Conservation (phyloP, 176 grass and related monocot genomes). For the Oryza glumipatula region DNA sequence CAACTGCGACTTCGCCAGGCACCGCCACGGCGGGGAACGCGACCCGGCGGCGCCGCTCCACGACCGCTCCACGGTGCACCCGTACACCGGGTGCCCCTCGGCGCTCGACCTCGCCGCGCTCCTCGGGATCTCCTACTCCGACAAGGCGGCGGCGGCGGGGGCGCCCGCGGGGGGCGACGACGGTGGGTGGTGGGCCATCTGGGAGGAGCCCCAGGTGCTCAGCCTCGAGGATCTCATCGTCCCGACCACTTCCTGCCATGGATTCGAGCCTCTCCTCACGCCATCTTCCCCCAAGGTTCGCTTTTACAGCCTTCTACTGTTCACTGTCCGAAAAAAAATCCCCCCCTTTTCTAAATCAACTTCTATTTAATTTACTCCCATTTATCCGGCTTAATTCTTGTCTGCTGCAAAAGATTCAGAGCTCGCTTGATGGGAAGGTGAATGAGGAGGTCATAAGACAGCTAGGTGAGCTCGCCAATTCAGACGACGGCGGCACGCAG, state of each 20-base stretch:
- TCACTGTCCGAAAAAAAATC: background rate
- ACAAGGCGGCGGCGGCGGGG: slow-evolving; percentile 29
- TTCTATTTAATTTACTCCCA: background rate
- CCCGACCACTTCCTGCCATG: slow-evolving; percentile 80
- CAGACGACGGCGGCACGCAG: slow-evolving; percentile 34
- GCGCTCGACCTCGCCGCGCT: slow-evolving; percentile 50
- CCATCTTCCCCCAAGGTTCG: slow-evolving; percentile 71
- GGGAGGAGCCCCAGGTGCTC: slow-evolving; percentile 75
- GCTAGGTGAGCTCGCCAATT: slow-evolving; percentile 59
- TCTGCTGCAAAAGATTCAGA: slow-evolving; percentile 41
- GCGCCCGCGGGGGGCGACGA: background rate
- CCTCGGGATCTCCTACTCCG: slow-evolving; percentile 55
- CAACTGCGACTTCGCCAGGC: slow-evolving; percentile 82
- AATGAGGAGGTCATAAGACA: slow-evolving; percentile 74
- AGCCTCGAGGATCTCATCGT: slow-evolving; percentile 86
- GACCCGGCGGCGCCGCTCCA: slow-evolving; percentile 17
- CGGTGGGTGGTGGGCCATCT: slow-evolving; percentile 48
- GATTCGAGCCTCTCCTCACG: slow-evolving; percentile 74
- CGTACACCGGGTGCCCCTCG: slow-evolving; percentile 42
- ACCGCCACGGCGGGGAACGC: background rate
- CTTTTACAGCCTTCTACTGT: background rate
- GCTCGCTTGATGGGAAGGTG: slow-evolving; percentile 47
- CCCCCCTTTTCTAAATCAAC: background rate
- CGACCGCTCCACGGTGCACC: slow-evolving; percentile 48
- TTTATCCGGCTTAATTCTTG: background rate